These are phyloP conservation scores for Hygrophorus pudorinus DNA, from an alignment of 768 basidiomycete species.

Conservation along the genomic window DNA sequence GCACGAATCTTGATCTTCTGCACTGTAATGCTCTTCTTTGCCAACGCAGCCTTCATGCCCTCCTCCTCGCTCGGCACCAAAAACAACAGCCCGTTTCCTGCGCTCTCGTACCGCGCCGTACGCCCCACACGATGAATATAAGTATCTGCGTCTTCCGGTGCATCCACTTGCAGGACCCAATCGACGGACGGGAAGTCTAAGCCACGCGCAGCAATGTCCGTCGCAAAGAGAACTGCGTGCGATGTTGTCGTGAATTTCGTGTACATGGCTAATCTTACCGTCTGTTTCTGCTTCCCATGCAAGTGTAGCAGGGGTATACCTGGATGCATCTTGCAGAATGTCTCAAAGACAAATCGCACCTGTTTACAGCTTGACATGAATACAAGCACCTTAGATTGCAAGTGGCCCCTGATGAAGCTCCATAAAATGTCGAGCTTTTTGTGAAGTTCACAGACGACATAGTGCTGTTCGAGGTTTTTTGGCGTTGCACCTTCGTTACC, in stretches of 20 bases:
- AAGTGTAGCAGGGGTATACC: slow-evolving; percentile 88
- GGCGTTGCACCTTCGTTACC: slow-evolving; percentile 53
- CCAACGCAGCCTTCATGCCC: slow-evolving; percentile 70
- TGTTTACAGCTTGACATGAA: slow-evolving; percentile 96
- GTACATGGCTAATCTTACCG: slow-evolving; percentile 77
- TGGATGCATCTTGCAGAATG: slow-evolving; percentile 92
- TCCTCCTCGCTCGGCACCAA: slow-evolving; percentile 87
- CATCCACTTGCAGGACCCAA: slow-evolving; percentile 95
- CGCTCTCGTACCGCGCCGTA: slow-evolving; percentile 87
- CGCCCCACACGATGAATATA: slow-evolving; percentile 96
- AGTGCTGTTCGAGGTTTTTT: slow-evolving; percentile 77
- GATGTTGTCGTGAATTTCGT: slow-evolving; percentile 72
- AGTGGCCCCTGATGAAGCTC: slow-evolving; percentile 91
- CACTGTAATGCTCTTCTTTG: slow-evolving; percentile 60
- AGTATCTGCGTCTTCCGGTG: slow-evolving; percentile 94
- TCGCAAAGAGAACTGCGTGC: slow-evolving; percentile 85
- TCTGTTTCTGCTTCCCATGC: slow-evolving; percentile 95
- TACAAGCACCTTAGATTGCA: slow-evolving; percentile 85
- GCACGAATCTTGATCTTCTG: slow-evolving; percentile 80
- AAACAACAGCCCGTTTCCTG: slow-evolving; percentile 77
- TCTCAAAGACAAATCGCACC: slow-evolving; percentile 93
- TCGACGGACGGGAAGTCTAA: slow-evolving; percentile 94
- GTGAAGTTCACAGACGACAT: slow-evolving; percentile 74
- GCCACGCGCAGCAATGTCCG: slow-evolving; percentile 93
- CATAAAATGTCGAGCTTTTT: slow-evolving; percentile 86